Conservation (phyloP, 768 basidiomycete species). For the Termitomyces sp. region DNA sequence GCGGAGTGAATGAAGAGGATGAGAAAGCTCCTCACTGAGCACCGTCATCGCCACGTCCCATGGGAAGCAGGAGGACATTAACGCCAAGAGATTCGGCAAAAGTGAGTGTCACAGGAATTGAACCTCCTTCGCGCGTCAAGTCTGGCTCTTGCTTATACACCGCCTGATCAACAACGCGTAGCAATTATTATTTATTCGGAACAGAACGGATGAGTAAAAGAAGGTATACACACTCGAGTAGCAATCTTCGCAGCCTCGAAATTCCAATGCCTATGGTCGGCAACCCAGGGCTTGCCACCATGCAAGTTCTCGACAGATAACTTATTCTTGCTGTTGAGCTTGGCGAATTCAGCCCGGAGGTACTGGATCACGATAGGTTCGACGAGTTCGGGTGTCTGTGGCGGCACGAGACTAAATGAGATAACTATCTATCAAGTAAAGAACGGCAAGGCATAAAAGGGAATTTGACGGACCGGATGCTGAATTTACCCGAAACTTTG, state of each 20-base stretch:
- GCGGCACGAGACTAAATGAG: conserved; percentile 67
- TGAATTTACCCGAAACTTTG: conserved; percentile 87
- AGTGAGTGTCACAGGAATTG: conserved; percentile 90
- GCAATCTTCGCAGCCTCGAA: conserved; percentile 85
- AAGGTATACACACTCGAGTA: conserved; percentile 54
- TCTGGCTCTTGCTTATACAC: conserved; percentile 78
- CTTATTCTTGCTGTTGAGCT: conserved; percentile 82
- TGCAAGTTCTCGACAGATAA: conserved; percentile 68
- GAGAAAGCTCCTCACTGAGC: conserved; percentile 62
- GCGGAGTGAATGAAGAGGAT: background rate
- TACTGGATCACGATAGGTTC: conserved; percentile 69
- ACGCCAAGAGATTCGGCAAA: conserved; percentile 87
- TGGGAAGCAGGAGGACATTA: conserved; percentile 86
- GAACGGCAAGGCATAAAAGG: background rate
- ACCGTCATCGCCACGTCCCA: conserved; percentile 94
- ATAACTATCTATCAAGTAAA: background rate
- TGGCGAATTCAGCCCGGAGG: conserved; percentile 76
- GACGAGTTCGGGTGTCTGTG: conserved; percentile 77
- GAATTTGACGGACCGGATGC: conserved; percentile 61
- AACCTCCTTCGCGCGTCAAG: conserved; percentile 88
- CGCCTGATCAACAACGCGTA: conserved; percentile 21
- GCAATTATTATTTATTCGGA: background rate
- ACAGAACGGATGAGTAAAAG: background rate
- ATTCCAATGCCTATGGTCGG: conserved; percentile 87
- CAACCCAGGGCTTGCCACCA: conserved; percentile 89